Conservation (phyloP, 345 rosid species). For the Euphorbia lathyris region DNA sequence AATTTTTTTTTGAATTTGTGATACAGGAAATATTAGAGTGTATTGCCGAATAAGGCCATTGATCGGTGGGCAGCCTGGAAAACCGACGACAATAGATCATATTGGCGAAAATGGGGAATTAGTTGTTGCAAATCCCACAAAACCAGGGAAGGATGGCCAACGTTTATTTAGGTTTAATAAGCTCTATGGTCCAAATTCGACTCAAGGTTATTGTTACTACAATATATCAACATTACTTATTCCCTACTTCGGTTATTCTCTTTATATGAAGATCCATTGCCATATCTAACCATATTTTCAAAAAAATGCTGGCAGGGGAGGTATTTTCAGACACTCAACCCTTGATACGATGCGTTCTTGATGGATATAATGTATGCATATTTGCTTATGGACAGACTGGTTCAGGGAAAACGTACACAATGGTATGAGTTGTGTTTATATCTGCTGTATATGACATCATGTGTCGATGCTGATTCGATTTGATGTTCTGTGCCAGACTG, state of each 20-base stretch:
- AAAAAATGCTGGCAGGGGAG: conserved; percentile 51
- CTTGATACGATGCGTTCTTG: conserved; percentile 66
- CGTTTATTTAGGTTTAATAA: conserved; percentile 70
- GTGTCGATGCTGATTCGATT: conserved; percentile 3
- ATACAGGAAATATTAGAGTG: conserved; percentile 88
- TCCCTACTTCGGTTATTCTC: conserved; percentile 2
- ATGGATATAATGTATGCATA: conserved; percentile 87
- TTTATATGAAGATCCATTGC: conserved; percentile 3
- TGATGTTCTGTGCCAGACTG: conserved; percentile 44
- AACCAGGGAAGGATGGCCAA: conserved; percentile 70
- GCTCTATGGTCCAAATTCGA: conserved; percentile 61
- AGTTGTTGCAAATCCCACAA: conserved; percentile 62
- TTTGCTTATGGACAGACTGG: conserved; percentile 99
- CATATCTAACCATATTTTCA: conserved; percentile 16
- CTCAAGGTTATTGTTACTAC: conserved; percentile 62
- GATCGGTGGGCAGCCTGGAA: conserved; percentile 55
- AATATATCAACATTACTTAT: background rate
- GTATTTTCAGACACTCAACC: conserved; percentile 77
- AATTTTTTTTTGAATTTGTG: conserved; percentile 13
- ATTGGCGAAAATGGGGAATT: conserved; percentile 81
- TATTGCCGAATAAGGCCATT: conserved; percentile 83
- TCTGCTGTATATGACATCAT: background rate
- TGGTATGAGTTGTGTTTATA: conserved; percentile 42
- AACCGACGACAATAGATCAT: conserved; percentile 50
- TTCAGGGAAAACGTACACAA: conserved; percentile 91